phyloP scores from a whole-genome alignment of 768 basidiomycete genomes.

The Mycena galericulata region DNA sequence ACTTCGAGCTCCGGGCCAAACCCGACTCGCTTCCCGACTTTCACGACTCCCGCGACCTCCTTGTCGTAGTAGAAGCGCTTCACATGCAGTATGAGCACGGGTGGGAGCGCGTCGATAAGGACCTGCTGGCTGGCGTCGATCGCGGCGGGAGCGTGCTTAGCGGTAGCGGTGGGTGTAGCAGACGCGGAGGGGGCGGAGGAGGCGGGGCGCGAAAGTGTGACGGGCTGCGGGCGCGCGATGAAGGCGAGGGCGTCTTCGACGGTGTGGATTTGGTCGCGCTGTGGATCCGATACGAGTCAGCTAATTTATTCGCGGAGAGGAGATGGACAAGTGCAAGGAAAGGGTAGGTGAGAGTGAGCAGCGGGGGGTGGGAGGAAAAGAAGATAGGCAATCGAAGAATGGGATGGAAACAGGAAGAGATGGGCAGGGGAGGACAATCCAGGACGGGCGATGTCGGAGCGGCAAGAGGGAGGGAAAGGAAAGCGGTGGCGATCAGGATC shows the following conservation, averaged over 20 bases:
- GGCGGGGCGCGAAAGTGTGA: slow-evolving; percentile 77
- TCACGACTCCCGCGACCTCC: slow-evolving; percentile 80
- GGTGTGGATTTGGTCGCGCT: slow-evolving; percentile 80
- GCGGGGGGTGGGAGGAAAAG: too few species aligned
- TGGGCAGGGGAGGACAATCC: too few species aligned
- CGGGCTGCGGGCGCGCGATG: slow-evolving; percentile 82
- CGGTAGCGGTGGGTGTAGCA: too few species aligned
- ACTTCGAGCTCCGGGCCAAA: slow-evolving; percentile 86
- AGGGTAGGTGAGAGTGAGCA: too few species aligned
- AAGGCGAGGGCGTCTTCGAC: slow-evolving; percentile 87
- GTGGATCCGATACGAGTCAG: too few species aligned
- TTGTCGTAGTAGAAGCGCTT: slow-evolving; percentile 76
- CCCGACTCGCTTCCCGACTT: slow-evolving; percentile 84
- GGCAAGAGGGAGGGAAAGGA: too few species aligned
- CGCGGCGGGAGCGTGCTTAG: too few species aligned
- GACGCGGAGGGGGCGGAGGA: too few species aligned
- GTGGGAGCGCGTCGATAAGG: slow-evolving; percentile 58
- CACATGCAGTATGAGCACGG: slow-evolving; percentile 76
- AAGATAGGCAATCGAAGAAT: not conserved
- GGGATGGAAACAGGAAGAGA: not conserved
- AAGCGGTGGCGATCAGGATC: too few species aligned
- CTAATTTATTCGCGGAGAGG: too few species aligned
- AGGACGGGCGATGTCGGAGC: too few species aligned
- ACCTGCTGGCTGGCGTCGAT: slow-evolving; percentile 64
- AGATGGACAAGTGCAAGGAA: too few species aligned